Conservation (phyloP, 2,329 filamentous ascomycete genomes). For the Colletotrichum neosansevieriae region DNA sequence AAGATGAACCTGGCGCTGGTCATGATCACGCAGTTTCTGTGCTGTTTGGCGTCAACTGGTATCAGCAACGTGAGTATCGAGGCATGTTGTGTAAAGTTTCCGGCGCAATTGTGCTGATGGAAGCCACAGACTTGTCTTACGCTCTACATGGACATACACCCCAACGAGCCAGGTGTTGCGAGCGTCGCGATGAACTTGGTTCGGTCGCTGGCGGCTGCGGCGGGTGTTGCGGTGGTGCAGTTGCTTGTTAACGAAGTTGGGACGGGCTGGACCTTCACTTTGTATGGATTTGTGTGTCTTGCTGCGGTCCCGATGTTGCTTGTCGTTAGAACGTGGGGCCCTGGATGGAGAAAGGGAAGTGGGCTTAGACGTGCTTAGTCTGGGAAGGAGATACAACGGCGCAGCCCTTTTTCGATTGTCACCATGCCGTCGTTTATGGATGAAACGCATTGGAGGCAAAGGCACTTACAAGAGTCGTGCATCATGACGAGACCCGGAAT, state of each 20-base stretch:
- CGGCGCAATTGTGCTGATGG: neutral
- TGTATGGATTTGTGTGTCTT: neutral
- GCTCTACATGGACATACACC: slow-evolving; percentile 7
- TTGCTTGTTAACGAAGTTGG: neutral
- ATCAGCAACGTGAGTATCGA: neutral
- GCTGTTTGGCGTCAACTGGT: slow-evolving; percentile 11
- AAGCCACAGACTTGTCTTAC: slow-evolving; percentile 7
- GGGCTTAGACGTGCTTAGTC: neutral
- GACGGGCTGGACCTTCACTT: slow-evolving; percentile 10
- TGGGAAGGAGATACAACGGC: too few relatives aligned
- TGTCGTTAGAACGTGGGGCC: neutral
- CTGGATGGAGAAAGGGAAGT: neutral
- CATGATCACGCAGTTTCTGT: slow-evolving; percentile 16
- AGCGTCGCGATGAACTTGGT: slow-evolving; percentile 13
- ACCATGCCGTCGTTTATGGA: too few relatives aligned
- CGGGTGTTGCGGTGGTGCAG: slow-evolving; percentile 3
- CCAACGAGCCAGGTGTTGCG: neutral
- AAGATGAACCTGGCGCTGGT: neutral
- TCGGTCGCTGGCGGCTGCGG: slow-evolving; percentile 4
- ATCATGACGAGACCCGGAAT: too few relatives aligned
- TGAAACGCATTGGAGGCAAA: too few relatives aligned
- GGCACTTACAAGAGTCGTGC: too few relatives aligned
- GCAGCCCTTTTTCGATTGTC: too few relatives aligned
- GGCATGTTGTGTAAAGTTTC: neutral
- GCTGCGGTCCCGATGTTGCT: slow-evolving; percentile 11